Evolutionary conservation across 2,329 filamentous ascomycete species (phyloP), one percentile per base, ranked within the genome.

Genomic region (Sphaerulina musiva): DNA sequence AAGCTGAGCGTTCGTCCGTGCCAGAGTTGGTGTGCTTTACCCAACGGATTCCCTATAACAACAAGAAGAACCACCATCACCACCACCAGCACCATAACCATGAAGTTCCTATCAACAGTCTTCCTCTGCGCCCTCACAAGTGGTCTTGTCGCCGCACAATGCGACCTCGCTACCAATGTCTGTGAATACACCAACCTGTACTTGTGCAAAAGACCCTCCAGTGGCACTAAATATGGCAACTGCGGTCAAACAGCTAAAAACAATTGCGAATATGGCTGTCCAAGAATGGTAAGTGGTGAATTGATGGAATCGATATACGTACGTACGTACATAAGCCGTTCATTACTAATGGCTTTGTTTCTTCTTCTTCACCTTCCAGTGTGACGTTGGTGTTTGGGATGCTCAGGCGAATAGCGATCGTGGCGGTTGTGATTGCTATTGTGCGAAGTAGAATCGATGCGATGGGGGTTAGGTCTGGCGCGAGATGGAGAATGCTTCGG

Each of bases 181-280:
- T 43, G 41, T 40, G 48, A 51, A 9, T 44, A 9, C 40, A 31
- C 26, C 6, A 45, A 51, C 41, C 38, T 36, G 2, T 45, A 45
- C 41, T 14, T 51, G 9, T 51, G 48, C 48, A 45, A 36, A 11
- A 44, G 5, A 20, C 12, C 7, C 31, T 6, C 39, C 12, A 40
- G 39, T 11, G 29, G 23, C 1, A 44, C n/a, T 20, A 51, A 45
- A 29, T 51, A 51, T 12, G 45, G 44, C 17, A 51, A 51, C 41
- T 51, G 40, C 31, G 26, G 6, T 11, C 20, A 12, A 11, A 51
- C 44, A 39, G 48, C 48, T 11, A 44, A 20, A 36, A 40, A 9
- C 3, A 51, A 45, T n/a, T 51, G 48, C 23, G 29, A 11, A 1
- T 7, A 23, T 1, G 36, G 17, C 29, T 51, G 48, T 51, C 40